Conservation (phyloP, 1,284 basidiomycete genomes). For the Thecaphora thlaspeos region DNA sequence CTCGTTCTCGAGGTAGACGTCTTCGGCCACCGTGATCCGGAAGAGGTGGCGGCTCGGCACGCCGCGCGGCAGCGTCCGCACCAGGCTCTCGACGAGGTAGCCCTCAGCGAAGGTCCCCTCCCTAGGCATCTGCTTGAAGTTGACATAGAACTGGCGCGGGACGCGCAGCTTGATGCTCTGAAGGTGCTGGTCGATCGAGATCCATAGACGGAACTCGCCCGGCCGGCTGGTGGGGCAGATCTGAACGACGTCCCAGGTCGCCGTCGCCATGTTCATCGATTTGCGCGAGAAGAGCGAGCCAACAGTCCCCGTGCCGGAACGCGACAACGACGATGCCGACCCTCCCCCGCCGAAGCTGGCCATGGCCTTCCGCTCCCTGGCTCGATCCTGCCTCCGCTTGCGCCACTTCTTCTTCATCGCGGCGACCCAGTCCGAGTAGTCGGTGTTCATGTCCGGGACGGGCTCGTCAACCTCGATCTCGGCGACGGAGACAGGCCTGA, state of each 20-base stretch:
- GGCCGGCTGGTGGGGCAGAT: slow-evolving; percentile 74
- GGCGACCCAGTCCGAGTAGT: slow-evolving; percentile 78
- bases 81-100: slow-evolving; percentile 74
- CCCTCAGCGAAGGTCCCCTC: slow-evolving; percentile 67
- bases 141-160: slow-evolving; percentile 88
- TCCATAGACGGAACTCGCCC: slow-evolving; percentile 87
- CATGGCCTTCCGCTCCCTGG: slow-evolving; percentile 59
- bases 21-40: slow-evolving; percentile 79
- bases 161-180: slow-evolving; percentile 78
- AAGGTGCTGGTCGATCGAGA: slow-evolving; percentile 78
- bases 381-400: slow-evolving; percentile 60
- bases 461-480: slow-evolving; percentile 24
- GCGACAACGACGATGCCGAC: slow-evolving; percentile 6
- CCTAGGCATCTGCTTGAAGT: slow-evolving; percentile 71
- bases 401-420: slow-evolving; percentile 81
- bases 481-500: slow-evolving; percentile 6
- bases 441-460: slow-evolving; percentile 55
- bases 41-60: slow-evolving; percentile 77
- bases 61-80: slow-evolving; percentile 77
- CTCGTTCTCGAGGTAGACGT: slow-evolving; percentile 77
- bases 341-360: slow-evolving; percentile 7
- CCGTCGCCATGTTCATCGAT: slow-evolving; percentile 66
- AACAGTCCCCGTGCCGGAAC: slow-evolving; percentile 48
- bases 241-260: slow-evolving; percentile 90
- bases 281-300: slow-evolving; percentile 74